Percentiles rank a stretch among this genome's conserved stretches.
Conservation (phyloP, 2,329 filamentous ascomycete genomes). For the Epichloe aotearoae region DNA sequence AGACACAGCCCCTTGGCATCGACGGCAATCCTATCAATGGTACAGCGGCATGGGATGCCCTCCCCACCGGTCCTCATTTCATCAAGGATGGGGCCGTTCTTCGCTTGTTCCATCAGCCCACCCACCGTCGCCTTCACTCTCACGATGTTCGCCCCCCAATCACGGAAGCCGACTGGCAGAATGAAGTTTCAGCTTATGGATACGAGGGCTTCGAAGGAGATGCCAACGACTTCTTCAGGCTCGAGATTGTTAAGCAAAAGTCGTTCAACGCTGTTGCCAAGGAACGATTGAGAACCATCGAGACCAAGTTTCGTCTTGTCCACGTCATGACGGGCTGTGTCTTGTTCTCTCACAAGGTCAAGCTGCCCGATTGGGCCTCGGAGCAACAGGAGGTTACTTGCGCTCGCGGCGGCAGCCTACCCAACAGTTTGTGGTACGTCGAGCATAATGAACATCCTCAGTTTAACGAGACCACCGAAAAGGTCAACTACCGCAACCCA, state of each 20-base stretch:
- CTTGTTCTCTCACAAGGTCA: constrained; percentile 97
- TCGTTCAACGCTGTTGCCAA: constrained; percentile 70
- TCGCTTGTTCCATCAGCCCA: constrained; percentile 71
- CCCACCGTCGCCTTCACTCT: constrained; percentile 83
- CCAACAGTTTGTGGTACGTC: constrained; percentile 95
- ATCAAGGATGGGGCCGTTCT: constrained; percentile 72
- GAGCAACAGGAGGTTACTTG: constrained; percentile 99
- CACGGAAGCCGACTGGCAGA: constrained; percentile 85
- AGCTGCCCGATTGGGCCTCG: constrained; percentile 93
- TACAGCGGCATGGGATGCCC: constrained; percentile 68
- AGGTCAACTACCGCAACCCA: constrained; percentile 89
- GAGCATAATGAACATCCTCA: constrained; percentile 79
- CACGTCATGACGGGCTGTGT: constrained; percentile 95
- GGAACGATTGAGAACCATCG: constrained; percentile 77
- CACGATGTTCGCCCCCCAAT: constrained; percentile 84
- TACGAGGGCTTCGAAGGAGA: constrained; percentile 95
- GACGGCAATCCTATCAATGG: constrained; percentile 69
- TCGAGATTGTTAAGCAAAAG: constrained; percentile 87
- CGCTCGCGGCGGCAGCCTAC: constrained; percentile 76
- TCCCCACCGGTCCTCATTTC: constrained; percentile 45
- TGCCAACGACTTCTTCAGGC: constrained; percentile 87
- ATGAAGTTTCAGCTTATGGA: constrained; percentile 91
- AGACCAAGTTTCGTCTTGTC: constrained; percentile 90
- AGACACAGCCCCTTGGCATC: constrained; percentile 73
- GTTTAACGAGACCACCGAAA: constrained; percentile 64